These are phyloP conservation scores for Protea cynaroides DNA, from an alignment of 164 flowering plant species.

Conservation along the genomic window DNA sequence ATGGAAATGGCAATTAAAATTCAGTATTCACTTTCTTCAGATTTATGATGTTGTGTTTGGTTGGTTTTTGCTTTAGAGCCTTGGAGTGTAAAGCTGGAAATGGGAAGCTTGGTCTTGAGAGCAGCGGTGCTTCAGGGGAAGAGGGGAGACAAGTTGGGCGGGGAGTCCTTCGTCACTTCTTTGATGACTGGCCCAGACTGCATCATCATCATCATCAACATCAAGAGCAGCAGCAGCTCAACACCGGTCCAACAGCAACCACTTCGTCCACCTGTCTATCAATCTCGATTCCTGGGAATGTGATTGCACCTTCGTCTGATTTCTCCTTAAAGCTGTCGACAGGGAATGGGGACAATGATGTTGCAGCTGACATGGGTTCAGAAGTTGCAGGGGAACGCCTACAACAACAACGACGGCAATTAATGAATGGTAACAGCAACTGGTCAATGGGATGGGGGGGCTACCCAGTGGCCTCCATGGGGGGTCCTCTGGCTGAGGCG, in stretches of 20 bases:
- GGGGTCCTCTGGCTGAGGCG: conserved; percentile 87
- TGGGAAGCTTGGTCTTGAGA: conserved; percentile 16
- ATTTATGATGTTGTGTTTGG: neutral
- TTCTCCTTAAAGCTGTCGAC: conserved; percentile 71
- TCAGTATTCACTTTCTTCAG: no score
- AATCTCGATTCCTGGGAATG: conserved; percentile 43
- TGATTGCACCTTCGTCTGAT: conserved; percentile 34
- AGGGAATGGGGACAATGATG: conserved; percentile 29
- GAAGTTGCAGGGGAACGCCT: conserved; percentile 9
- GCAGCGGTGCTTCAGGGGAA: conserved; percentile 18
- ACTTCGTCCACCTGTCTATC: conserved; percentile 41
- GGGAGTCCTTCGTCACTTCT: conserved; percentile 53
- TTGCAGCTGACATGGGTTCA: conserved; percentile 8
- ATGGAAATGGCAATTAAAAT: neutral
- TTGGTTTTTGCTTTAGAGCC: conserved; percentile 22
- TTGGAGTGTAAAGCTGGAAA: conserved; percentile 25
- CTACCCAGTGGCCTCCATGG: conserved; percentile 49
- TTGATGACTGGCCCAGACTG: conserved; percentile 76
- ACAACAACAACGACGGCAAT: no score
- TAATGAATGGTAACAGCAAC: conserved; percentile 23
- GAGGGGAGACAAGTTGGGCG: conserved; percentile 27
- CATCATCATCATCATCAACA: conserved; percentile 29
- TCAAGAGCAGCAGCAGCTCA: conserved; percentile 23
- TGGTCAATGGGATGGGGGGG: conserved; percentile 49
- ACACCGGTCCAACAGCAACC: conserved; percentile 15